Evolutionary conservation across 768 basidiomycete species (phyloP), one percentile per base, ranked within the genome.

Genomic region (Lyophyllum decastes): DNA sequence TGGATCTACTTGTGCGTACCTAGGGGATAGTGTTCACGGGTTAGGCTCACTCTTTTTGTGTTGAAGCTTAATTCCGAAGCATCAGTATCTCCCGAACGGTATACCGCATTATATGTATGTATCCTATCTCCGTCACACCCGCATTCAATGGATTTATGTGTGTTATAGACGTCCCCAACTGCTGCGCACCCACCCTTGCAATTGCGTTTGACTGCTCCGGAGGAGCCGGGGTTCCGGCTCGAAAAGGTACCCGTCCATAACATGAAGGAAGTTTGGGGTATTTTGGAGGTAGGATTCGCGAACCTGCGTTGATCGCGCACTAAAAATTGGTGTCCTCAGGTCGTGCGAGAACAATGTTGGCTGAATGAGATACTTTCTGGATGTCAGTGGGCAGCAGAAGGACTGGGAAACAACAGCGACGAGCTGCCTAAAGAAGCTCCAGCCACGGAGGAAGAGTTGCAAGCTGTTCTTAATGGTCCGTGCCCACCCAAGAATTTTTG

Each of bases 331-430:
- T 14, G 19, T 51, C 26, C 33, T 26, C 4, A 90, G 87, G 81
- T 94, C 64, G 89, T 93, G 4, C 79, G 82, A 57, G 91, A 93
- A 59, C 92, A 93, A 71, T 89, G 87, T 64, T 94, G 92, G 92
- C 66, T 93, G 17, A 94, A 93, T 65, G 88, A 89, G 64, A 78
- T 80, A n/a, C 69, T 94, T 21, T 64, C 74, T 4, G 78, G 81
- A 45, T 84, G 82, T 45, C 71, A 81, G 12, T 94, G 92, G 91
- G 69, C 71, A 25, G 76, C 83, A 3, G 89, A 91, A 64, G 77
- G 74, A 10, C 58, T 75, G 14, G 65, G 69, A 30, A 56, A 62
- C 16, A 66, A 68, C 14, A 67, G 67, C 8, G 64, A 60, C 11
- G 68, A 75, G 7, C 55, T 63, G 1, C 63, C 61, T 0, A 68